These are phyloP conservation scores for Boletellus emodensis DNA, from an alignment of 768 basidiomycete species.

Conservation along the genomic window DNA sequence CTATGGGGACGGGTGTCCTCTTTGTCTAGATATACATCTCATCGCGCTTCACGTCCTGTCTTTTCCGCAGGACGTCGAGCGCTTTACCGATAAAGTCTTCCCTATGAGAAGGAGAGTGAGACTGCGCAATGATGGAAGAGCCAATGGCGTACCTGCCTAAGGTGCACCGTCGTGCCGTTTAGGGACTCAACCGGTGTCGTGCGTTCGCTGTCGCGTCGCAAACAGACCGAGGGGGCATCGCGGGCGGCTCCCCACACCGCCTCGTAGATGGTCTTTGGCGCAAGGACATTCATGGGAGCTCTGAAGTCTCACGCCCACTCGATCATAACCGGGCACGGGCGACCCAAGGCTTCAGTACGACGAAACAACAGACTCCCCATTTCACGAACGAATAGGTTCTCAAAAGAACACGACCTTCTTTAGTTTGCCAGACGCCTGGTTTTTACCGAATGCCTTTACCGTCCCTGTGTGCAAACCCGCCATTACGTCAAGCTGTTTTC, in stretches of 20 bases:
- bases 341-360: background rate
- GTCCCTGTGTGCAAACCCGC: slow-evolving; percentile 42
- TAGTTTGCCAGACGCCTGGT: slow-evolving; percentile 18
- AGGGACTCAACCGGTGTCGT: background rate
- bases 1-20: slow-evolving; percentile 32
- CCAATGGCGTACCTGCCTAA: slow-evolving; percentile 38
- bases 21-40: slow-evolving; percentile 81
- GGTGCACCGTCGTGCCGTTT: background rate
- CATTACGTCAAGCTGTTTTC: slow-evolving; percentile 40
- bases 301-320: too few relatives aligned
- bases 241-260: slow-evolving; percentile 50
- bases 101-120: slow-evolving; percentile 32
- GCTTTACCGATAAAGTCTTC: slow-evolving; percentile 82
- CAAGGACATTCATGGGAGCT: slow-evolving; percentile 27
- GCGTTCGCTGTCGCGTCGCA: too few relatives aligned
- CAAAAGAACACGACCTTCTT: slow-evolving; percentile 52
- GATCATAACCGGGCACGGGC: too few relatives aligned
- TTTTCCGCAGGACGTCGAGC: slow-evolving; percentile 48
- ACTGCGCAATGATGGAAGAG: background rate
- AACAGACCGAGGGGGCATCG: background rate
- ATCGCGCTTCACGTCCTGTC: slow-evolving; percentile 61
- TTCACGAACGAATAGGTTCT: slow-evolving; percentile 2
- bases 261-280: slow-evolving; percentile 37
- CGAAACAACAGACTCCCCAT: background rate
- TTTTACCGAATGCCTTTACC: slow-evolving; percentile 33